Conservation (phyloP, 1,139 yeast species). For the Suhomyces kunorum region DNA sequence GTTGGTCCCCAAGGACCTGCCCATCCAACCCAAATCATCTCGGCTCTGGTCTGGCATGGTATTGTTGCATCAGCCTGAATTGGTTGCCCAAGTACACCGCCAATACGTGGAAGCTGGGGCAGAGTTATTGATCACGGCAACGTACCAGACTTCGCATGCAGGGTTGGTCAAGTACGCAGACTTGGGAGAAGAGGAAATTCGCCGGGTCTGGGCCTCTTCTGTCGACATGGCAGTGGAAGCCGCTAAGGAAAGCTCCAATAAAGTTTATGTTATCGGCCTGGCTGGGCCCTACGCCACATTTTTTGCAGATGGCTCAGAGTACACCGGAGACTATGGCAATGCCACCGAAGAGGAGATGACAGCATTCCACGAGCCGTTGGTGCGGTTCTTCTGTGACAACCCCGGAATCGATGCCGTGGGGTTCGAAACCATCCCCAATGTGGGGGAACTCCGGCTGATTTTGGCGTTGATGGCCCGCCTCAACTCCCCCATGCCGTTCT, state of each 20-base stretch:
- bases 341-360: constrained; percentile 31
- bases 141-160: constrained; percentile 59
- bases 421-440: constrained; percentile 66
- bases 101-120: constrained; percentile 55
- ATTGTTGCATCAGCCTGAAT: constrained; percentile 47
- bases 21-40: constrained; percentile 26
- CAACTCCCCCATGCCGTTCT: constrained; percentile 26
- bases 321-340: constrained; percentile 58
- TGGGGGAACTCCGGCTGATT: constrained; percentile 47
- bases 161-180: constrained; percentile 39
- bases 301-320: constrained; percentile 66
- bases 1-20: constrained; percentile 17
- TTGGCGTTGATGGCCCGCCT: constrained; percentile 23
- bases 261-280: constrained; percentile 51
- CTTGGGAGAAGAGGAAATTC: constrained; percentile 28
- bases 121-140: constrained; percentile 55
- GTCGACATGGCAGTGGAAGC: constrained; percentile 36
- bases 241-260: constrained; percentile 24
- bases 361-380: constrained; percentile 52
- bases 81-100: constrained; percentile 51
- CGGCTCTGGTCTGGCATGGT: constrained; percentile 66
- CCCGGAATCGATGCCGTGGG: constrained; percentile 54
- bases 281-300: constrained; percentile 77
- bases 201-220: constrained; percentile 32
- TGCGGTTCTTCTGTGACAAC: constrained; percentile 37